Evolutionary conservation across 179 eudicot genomes (phyloP).

Genomic region (Beta corolliflora): DNA sequence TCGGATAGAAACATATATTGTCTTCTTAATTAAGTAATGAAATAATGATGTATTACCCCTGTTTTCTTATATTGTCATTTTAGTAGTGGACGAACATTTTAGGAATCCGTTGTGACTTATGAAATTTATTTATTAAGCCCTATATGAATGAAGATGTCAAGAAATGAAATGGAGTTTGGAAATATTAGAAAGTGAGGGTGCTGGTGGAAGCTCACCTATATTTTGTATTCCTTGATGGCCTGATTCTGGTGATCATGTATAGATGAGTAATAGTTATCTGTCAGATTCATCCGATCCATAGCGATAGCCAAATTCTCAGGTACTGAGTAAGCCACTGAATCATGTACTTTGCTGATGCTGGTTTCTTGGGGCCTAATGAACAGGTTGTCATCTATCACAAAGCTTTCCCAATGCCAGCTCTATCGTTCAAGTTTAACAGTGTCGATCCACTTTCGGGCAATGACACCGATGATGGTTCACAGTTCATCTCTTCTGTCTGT

Average conservation of each 20-base stretch:
- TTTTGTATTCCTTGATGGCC: too few relatives aligned
- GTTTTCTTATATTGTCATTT: too few relatives aligned
- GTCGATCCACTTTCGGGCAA: constrained; percentile 65
- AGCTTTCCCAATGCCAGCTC: constrained; percentile 87
- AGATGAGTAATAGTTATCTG: neutral
- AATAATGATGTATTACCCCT: too few relatives aligned
- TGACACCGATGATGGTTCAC: constrained; percentile 61
- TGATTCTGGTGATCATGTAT: neutral
- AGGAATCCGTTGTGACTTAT: too few relatives aligned
- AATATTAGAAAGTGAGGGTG: neutral
- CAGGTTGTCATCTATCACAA: constrained; percentile 88
- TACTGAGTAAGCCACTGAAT: neutral
- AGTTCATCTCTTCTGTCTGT: constrained; percentile 89
- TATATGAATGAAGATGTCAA: too few relatives aligned
- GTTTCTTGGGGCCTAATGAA: neutral
- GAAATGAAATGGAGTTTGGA: too few relatives aligned
- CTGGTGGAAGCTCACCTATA: neutral
- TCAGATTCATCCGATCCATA: neutral
- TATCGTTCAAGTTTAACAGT: constrained; percentile 63
- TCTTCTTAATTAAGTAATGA: too few relatives aligned
- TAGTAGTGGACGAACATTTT: too few relatives aligned
- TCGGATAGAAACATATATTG: too few relatives aligned
- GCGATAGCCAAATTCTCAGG: neutral
- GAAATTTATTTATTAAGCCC: too few relatives aligned
- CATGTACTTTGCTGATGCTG: neutral